phyloP scores from a whole-genome alignment of 2,329 filamentous ascomycete genomes.

The Magnaporthiopsis poae region DNA sequence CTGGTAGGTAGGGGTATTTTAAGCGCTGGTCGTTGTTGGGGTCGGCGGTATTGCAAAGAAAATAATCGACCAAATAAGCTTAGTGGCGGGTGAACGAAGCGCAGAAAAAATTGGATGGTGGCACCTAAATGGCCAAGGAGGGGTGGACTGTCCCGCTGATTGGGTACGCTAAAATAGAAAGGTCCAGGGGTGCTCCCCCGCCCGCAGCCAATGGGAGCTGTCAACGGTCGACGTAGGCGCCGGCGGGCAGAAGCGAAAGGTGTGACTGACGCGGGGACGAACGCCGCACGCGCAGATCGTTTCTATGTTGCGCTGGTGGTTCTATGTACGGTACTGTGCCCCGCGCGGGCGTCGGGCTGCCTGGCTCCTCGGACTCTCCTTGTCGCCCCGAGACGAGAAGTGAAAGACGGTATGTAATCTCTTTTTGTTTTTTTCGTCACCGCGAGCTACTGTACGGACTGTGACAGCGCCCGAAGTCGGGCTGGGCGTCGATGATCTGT shows the following conservation, averaged over 20 bases:
- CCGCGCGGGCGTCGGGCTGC: neutral
- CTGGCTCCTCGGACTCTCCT: neutral
- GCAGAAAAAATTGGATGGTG: neutral
- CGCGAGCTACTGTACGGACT: too few relatives aligned
- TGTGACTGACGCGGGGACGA: neutral
- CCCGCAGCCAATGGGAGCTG: neutral
- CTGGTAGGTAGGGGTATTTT: slow-evolving; percentile 3
- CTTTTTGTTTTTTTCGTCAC: neutral
- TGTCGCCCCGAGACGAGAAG: neutral
- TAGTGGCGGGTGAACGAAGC: neutral
- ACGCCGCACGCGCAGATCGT: neutral
- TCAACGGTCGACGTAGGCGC: neutral
- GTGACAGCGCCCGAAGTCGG: neutral
- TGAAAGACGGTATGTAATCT: neutral
- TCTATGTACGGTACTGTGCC: neutral
- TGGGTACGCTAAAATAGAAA: neutral
- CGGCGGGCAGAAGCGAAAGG: neutral
- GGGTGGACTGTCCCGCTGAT: neutral
- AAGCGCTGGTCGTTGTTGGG: slow-evolving; percentile 2
- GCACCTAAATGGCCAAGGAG: neutral
- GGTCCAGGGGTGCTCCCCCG: too few relatives aligned
- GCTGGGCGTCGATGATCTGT: neutral
- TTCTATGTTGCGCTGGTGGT: neutral
- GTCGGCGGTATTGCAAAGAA: neutral
- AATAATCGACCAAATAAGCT: neutral